A percentile compares a stretch with the other conserved stretches of the same genome.
phyloP scores from a whole-genome alignment of 2,329 filamentous ascomycete genomes.

The Trichophyton equinum region DNA sequence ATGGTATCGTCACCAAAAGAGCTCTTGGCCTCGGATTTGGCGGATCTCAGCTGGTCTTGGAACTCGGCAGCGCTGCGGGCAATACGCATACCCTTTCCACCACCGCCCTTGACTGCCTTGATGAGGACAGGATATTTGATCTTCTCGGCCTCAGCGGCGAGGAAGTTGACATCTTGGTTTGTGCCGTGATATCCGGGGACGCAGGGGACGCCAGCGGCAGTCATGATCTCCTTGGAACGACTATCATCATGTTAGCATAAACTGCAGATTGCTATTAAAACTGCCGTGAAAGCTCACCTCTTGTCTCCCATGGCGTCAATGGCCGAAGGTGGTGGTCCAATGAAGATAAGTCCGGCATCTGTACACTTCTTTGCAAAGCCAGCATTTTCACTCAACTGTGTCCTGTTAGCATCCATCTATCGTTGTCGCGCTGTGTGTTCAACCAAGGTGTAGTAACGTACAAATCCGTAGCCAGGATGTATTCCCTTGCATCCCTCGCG shows the following conservation, averaged over 20 bases:
- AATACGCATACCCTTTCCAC: conserved; percentile 59
- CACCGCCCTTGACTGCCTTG: conserved; percentile 53
- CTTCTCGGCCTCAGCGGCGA: conserved; percentile 59
- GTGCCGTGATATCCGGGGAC: conserved; percentile 89
- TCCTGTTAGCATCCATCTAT: not conserved
- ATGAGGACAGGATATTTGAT: conserved; percentile 54
- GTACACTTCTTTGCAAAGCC: conserved; percentile 78
- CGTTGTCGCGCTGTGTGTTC: no score
- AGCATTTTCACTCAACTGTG: conserved; percentile 72
- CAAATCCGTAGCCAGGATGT: conserved; percentile 89
- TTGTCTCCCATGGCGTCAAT: conserved; percentile 83
- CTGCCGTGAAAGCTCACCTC: conserved; percentile 38
- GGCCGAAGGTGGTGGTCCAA: conserved; percentile 72
- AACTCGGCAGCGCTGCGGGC: conserved; percentile 47
- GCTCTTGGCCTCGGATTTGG: conserved; percentile 51
- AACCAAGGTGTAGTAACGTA: conserved; percentile 22
- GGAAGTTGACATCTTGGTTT: conserved; percentile 56
- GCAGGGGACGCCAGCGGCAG: conserved; percentile 81
- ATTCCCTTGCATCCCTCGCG: conserved; percentile 77
- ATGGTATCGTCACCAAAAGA: conserved; percentile 56
- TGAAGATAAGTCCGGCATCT: conserved; percentile 83
- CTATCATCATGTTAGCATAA: conserved; percentile 20
- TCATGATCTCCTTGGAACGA: conserved; percentile 93
- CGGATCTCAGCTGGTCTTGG: conserved; percentile 47
- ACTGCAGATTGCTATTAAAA: not conserved